Base-by-base conservation (phyloP, 2,329 filamentous ascomycete species). In the Alternaria arbusti region DNA sequence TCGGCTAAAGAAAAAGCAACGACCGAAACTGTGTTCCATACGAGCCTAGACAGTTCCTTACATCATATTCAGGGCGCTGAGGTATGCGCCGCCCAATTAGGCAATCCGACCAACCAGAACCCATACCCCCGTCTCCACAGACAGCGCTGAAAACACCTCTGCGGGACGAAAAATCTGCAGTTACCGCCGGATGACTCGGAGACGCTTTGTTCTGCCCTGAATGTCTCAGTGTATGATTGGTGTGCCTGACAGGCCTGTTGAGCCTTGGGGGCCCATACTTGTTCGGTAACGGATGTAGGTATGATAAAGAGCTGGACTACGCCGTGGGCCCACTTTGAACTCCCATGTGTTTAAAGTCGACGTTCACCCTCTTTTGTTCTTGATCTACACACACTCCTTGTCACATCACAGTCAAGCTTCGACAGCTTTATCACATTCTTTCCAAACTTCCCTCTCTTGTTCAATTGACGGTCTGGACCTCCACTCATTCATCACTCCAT, bases 351-450 rank as follows among this genome's bases (percentile, higher is more conserved):
- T 47, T 32, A 30, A 56, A 22, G 54, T 56, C 44, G 13, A 56
- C 15, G 40, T 56, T 26, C 54, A 47, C 54, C n/a, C 44, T 46
- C 43, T 22, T 46, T 56, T 46, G 30, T 17, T 30, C 20, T 47
- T 26, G 17, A 30, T 30, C 43, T 46, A 56, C 49, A 52, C 54
- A 56, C 43, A 45, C 54, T 56, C 43, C 40, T 56, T 56, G 43
- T 56, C 54, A 46, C 25, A 56, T 47, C 54, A 56, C 54, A 46
- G 26, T 20, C 30, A 61, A 20, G 58, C 58, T 61, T 61, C 55
- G 58, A 61, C 28, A 61, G 58, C 58, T 61, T 57, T 54, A 49
- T 57, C 45, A 61, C 58, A 61, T 49, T 61, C 51, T 32, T 55
- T 61, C 44, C 17, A 50, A 47, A 57, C 43, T 25, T 55, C 46